Percentiles rank a stretch among this genome's conserved stretches.
phyloP scores from a whole-genome alignment of 2,329 filamentous ascomycete species.

The Cladosporium sp. region DNA sequence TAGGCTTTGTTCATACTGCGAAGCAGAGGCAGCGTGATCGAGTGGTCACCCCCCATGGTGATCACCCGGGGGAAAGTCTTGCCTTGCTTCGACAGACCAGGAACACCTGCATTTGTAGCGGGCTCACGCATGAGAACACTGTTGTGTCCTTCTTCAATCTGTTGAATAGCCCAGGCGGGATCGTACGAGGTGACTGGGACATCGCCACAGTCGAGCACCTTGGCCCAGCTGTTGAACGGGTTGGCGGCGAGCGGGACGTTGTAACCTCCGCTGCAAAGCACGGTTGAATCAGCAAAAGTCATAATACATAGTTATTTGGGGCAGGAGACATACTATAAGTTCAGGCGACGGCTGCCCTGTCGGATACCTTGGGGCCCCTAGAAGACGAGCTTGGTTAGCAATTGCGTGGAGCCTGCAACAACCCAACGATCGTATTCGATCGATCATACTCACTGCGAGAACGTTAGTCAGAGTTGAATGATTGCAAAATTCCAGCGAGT shows the following conservation, averaged over 20 bases:
- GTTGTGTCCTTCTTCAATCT: slow-evolving; percentile 82
- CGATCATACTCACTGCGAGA: no score
- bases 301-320: slow-evolving; percentile 22
- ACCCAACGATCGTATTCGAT: no score
- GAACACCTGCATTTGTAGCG: slow-evolving; percentile 59
- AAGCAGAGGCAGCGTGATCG: slow-evolving; percentile 53
- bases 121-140: slow-evolving; percentile 65
- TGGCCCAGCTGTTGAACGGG: slow-evolving; percentile 76
- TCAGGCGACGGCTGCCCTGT: slow-evolving; percentile 77
- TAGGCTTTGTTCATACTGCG: slow-evolving; percentile 59
- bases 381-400: background rate
- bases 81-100: slow-evolving; percentile 63
- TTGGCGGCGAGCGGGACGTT: slow-evolving; percentile 76
- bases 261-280: slow-evolving; percentile 66
- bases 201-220: slow-evolving; percentile 74
- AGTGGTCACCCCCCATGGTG: slow-evolving; percentile 61
- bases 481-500: background rate
- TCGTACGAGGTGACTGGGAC: slow-evolving; percentile 85
- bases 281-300: background rate
- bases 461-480: no score
- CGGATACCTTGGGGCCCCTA: slow-evolving; percentile 68
- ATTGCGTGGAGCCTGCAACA: background rate
- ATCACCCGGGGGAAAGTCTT: slow-evolving; percentile 76
- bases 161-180: slow-evolving; percentile 71
- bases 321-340: slow-evolving; percentile 65